Evolutionary conservation across 495 filamentous ascomycete species (phyloP).

Genomic region (Daldinia concentrica): DNA sequence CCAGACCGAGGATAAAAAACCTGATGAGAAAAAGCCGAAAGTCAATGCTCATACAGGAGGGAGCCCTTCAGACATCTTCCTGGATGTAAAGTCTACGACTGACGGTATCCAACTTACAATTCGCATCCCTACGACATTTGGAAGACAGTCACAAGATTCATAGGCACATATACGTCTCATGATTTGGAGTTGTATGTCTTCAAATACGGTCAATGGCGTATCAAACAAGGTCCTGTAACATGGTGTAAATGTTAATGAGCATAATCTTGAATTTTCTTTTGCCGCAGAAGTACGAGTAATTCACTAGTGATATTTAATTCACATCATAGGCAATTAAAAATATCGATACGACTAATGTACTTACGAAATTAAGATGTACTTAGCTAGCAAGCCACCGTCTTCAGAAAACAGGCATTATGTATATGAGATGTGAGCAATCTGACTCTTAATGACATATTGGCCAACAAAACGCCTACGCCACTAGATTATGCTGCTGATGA

Average conservation of each 20-base stretch:
- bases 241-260: background rate
- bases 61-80: slow-evolving; percentile 61
- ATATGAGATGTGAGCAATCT: background rate
- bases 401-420: background rate
- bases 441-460: slow-evolving; percentile 3
- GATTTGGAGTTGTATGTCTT: background rate
- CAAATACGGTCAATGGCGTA: background rate
- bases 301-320: background rate
- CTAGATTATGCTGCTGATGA: slow-evolving; percentile 36
- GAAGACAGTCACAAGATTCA: slow-evolving; percentile 31
- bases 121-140: slow-evolving; percentile 61
- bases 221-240: background rate
- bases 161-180: background rate
- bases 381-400: background rate
- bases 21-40: slow-evolving; percentile 50
- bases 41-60: slow-evolving; percentile 48
- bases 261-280: background rate
- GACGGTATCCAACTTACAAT: slow-evolving; percentile 63
- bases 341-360: background rate
- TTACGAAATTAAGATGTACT: background rate
- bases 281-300: background rate
- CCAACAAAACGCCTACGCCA: background rate
- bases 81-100: slow-evolving; percentile 62
- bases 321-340: background rate
- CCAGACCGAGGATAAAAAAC: slow-evolving; percentile 23